These are phyloP conservation scores for Penicillium sp. DNA, from an alignment of 2,329 filamentous ascomycete species.

Conservation along the genomic window DNA sequence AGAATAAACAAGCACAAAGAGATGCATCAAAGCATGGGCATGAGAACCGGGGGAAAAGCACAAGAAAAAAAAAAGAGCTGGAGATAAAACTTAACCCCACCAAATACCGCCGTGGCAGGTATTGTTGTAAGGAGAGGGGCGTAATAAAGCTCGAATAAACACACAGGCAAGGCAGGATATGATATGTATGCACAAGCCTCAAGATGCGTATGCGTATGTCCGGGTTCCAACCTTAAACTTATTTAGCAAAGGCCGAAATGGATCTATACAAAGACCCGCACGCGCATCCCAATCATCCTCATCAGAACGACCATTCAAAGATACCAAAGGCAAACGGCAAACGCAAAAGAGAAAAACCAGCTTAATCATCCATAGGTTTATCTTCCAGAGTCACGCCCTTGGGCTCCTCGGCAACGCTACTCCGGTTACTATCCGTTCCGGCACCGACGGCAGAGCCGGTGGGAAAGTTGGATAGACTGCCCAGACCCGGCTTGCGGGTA, in stretches of 20 bases:
- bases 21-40: constrained; percentile 12
- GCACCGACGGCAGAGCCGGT: constrained; percentile 24
- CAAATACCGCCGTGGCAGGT: neutral
- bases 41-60: neutral
- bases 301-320: neutral
- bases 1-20: constrained; percentile 2
- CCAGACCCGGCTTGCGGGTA: constrained; percentile 53
- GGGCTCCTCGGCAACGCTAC: constrained; percentile 44
- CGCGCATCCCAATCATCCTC: neutral
- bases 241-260: neutral
- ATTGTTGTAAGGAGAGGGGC: neutral
- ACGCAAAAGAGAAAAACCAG: neutral
- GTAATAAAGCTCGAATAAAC: neutral
- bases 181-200: constrained; percentile 12
- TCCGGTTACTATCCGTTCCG: constrained; percentile 38
- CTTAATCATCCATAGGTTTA: constrained; percentile 75
- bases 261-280: constrained; percentile 1
- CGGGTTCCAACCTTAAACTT: neutral
- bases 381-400: constrained; percentile 70
- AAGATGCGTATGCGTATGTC: neutral
- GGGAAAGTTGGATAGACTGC: constrained; percentile 42
- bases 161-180: constrained; percentile 9
- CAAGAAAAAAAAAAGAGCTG: neutral
- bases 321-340: neutral
- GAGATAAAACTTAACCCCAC: neutral